Conservation (phyloP, 257 asterid species). For the Solanum stenotomum region DNA sequence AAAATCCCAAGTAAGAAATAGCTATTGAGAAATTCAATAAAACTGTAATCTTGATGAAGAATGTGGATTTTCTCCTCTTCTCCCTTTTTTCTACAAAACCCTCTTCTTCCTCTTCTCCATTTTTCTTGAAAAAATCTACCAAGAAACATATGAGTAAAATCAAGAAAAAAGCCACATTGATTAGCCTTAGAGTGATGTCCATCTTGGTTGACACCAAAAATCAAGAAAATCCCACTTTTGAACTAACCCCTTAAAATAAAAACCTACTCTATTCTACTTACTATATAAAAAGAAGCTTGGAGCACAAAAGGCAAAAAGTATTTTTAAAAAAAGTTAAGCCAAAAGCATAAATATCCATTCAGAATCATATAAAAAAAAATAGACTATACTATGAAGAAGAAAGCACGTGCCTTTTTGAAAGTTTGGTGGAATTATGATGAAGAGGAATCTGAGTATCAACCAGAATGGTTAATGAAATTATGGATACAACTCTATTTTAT, state of each 20-base stretch:
- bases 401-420: conserved; percentile 35
- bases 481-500: background rate
- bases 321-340: background rate
- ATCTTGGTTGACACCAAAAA: conserved; percentile 7
- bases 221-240: background rate
- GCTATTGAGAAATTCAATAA: conserved; percentile 26
- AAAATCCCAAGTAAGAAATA: conserved; percentile 30
- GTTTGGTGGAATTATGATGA: background rate
- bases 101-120: background rate
- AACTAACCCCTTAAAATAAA: background rate
- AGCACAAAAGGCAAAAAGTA: background rate
- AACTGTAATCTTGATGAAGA: conserved; percentile 30
- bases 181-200: conserved; percentile 36
- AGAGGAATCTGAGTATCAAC: conserved; percentile 31
- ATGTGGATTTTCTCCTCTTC: conserved; percentile 3
- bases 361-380: background rate
- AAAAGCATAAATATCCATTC: background rate
- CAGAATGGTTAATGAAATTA: background rate
- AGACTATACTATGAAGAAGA: conserved; percentile 9
- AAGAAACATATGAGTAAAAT: conserved; percentile 38
- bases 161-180: conserved; percentile 37
- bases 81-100: conserved; percentile 8
- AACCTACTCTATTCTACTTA: background rate
- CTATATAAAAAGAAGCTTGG: background rate
- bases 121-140: conserved; percentile 20